Evolutionary conservation across 2,329 filamentous ascomycete species (phyloP), one percentile per base, ranked within the genome.

Genomic region (Ramichloridium luteum): DNA sequence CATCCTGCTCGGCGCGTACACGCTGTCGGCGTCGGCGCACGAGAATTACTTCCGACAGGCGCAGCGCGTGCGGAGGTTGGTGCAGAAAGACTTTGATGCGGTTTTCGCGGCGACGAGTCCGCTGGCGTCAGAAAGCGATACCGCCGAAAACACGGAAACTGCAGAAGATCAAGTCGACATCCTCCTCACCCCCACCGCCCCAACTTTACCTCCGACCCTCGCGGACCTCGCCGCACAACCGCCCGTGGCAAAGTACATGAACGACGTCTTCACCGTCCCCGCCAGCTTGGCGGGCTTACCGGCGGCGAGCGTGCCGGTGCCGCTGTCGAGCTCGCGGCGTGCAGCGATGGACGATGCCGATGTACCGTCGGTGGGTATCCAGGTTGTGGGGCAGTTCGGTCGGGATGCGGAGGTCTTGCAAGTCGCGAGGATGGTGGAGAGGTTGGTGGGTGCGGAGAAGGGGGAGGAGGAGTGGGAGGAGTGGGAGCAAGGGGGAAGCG

Each of bases 41-140:
- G 80, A 93, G 55, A 98, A 96, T 54, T 94, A 96, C 58, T 98
- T 98, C 50, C 72, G 93, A 40, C 80, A 93, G 54, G 90, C 90
- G 27, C 90, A 98, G 59, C 79, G 78, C 43, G 74, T 94, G 23
- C 77, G 90, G 1, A 70, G 83, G 33, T 64, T 93, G 12, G 82
- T 98, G 2, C 79, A 90, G 52, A 63, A 65, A 18, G 90, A 98
- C 50, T 98, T 98, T 53, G 75, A 96, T 56, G 60, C 68, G 2
- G 76, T 82, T 1, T 94, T 98, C 52, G 57, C 60, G 11, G 57
- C 74, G 26, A 59, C 61, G 3, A 86, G 93, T 50, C 80, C 79
- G 3, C 65, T 96, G 3, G 64, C 62, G 1, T 56, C 60, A 15
- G 16, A 8, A 16, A 27, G 10, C 22, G 27, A 11, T 20, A 25